Percentiles rank a stretch among this genome's conserved stretches.
Evolutionary conservation across 140 eudicot species (phyloP).

Genomic region (Cichorium intybus): DNA sequence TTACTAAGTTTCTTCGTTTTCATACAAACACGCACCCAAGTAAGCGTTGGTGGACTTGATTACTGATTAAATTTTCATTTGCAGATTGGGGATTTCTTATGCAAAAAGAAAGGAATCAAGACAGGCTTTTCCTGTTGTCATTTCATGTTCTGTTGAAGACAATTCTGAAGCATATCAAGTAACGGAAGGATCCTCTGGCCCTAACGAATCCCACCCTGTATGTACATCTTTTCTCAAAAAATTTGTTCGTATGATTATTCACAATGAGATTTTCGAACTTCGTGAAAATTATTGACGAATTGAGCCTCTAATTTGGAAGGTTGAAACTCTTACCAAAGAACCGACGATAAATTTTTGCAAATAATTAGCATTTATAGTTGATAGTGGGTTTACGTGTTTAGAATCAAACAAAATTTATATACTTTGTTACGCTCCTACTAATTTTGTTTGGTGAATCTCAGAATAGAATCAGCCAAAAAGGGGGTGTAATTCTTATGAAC

Average conservation of each 20-base stretch:
- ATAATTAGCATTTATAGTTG: no score
- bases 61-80: background rate
- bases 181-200: conserved; percentile 8
- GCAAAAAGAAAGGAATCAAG: conserved; percentile 11
- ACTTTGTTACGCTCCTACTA: background rate
- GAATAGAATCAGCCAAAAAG: background rate
- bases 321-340: no score
- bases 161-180: background rate
- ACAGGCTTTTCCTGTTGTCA: conserved; percentile 12
- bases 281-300: background rate
- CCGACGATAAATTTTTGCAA: no score
- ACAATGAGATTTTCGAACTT: background rate
- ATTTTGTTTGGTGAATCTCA: background rate
- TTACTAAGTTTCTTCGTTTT: background rate
- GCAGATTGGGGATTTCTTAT: conserved; percentile 25
- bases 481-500: background rate
- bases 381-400: background rate
- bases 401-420: conserved; percentile 4
- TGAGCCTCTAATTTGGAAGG: background rate
- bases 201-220: conserved; percentile 10
- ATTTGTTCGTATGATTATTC: background rate
- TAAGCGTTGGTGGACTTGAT: background rate
- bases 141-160: conserved; percentile 31
- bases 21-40: background rate
- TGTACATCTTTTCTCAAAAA: background rate